A percentile compares a stretch with the other conserved stretches of the same genome.
These are phyloP conservation scores for Trapa bicornis DNA, from an alignment of 345 rosid species.

Conservation along the genomic window DNA sequence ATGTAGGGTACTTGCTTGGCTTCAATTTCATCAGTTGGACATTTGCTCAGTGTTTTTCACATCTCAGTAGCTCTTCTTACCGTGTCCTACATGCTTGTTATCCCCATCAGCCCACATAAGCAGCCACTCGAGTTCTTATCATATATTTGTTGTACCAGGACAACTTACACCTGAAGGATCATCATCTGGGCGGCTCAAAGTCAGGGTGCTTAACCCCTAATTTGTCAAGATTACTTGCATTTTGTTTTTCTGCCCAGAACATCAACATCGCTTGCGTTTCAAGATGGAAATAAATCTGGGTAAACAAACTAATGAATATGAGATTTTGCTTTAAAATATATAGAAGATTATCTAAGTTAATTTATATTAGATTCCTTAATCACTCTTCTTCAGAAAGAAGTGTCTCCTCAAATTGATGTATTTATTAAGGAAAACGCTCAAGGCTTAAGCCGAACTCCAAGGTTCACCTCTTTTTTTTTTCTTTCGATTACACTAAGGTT, in stretches of 20 bases:
- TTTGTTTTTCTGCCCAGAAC: background rate
- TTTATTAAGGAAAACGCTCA: constrained; percentile 8
- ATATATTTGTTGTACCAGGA: background rate
- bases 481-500: constrained; percentile 5
- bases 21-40: background rate
- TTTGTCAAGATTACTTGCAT: too few relatives aligned
- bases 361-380: too few relatives aligned
- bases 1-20: background rate
- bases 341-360: too few relatives aligned
- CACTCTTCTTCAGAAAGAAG: too few relatives aligned
- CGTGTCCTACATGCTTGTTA: too few relatives aligned
- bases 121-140: too few relatives aligned
- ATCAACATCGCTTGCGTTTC: background rate
- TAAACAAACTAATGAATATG: too few relatives aligned
- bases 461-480: too few relatives aligned
- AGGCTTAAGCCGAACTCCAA: constrained; percentile 22
- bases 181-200: background rate
- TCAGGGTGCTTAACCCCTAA: background rate
- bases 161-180: background rate
- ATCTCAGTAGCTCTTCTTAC: background rate
- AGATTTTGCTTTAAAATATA: too few relatives aligned
- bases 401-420: too few relatives aligned
- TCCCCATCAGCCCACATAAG: too few relatives aligned
- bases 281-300: background rate
- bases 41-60: background rate